A percentile compares a stretch with the other conserved stretches of the same genome.
These are phyloP conservation scores for Fraxinus nigra DNA, from an alignment of 305 asterid species.

Conservation along the genomic window DNA sequence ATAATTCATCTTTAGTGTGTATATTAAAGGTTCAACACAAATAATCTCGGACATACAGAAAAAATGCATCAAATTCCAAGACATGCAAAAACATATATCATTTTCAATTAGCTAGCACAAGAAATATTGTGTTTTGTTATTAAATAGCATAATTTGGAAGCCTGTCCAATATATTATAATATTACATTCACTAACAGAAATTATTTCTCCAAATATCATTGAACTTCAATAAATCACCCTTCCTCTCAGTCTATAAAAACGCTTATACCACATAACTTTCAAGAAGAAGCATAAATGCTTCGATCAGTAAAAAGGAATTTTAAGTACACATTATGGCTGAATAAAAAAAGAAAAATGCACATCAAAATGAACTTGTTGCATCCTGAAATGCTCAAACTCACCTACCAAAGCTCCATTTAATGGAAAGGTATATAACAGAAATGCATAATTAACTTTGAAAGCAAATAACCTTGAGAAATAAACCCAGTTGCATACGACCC, in stretches of 20 bases:
- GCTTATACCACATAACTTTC: conserved; percentile 12
- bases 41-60: neutral
- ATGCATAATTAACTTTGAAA: neutral
- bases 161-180: neutral
- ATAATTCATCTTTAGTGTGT: neutral
- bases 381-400: conserved; percentile 11
- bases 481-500: conserved; percentile 91
- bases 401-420: neutral
- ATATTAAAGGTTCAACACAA: conserved; percentile 11
- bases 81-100: neutral
- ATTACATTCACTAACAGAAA: neutral
- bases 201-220: conserved; percentile 12
- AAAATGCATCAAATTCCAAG: conserved; percentile 9
- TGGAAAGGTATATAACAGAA: neutral
- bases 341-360: neutral
- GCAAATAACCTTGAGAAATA: conserved; percentile 79
- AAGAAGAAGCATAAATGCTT: conserved; percentile 5
- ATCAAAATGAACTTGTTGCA: conserved; percentile 14
- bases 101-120: conserved; percentile 15
- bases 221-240: neutral
- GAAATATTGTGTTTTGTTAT: conserved; percentile 9
- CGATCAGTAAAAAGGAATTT: neutral
- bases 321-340: conserved; percentile 8
- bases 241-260: neutral
- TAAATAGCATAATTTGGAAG: conserved; percentile 11